These are phyloP conservation scores for Effrenium voratum DNA, from an alignment of 73 alveolate genomes.

Conservation along the genomic window DNA sequence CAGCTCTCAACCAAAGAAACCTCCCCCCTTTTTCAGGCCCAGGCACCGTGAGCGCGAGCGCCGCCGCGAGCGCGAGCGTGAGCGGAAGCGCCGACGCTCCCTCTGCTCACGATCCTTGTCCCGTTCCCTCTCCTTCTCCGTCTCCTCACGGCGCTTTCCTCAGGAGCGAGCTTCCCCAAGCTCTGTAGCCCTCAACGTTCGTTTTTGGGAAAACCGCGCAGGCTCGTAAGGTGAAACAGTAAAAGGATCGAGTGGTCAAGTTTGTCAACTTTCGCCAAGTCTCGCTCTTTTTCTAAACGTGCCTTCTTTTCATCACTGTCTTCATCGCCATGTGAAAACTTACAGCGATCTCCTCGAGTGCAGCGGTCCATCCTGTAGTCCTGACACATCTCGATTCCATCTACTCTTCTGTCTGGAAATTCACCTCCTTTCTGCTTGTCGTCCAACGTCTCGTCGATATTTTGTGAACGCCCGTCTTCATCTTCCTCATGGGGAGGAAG, in stretches of 20 bases:
- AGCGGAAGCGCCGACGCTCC: constrained; percentile 61
- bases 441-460: constrained; percentile 45
- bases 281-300: constrained; percentile 58
- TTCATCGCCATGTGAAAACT: constrained; percentile 82
- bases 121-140: background rate
- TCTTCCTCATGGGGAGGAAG: constrained; percentile 70
- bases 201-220: background rate
- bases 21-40: no score
- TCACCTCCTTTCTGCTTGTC: background rate
- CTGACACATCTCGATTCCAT: constrained; percentile 89
- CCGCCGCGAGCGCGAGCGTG: constrained; percentile 43
- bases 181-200: background rate
- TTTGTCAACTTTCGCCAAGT: background rate
- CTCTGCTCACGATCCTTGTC: constrained; percentile 9
- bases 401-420: constrained; percentile 53
- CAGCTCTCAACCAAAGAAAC: no score
- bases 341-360: constrained; percentile 87
- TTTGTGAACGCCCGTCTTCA: constrained; percentile 54
- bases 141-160: constrained; percentile 59
- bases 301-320: constrained; percentile 90
- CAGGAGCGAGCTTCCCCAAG: background rate
- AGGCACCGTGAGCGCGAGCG: no score
- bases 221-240: background rate
- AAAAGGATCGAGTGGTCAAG: background rate
- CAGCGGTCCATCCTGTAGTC: constrained; percentile 91